phyloP scores from a whole-genome alignment of 2,329 filamentous ascomycete genomes.

The Pleomassaria siparia region DNA sequence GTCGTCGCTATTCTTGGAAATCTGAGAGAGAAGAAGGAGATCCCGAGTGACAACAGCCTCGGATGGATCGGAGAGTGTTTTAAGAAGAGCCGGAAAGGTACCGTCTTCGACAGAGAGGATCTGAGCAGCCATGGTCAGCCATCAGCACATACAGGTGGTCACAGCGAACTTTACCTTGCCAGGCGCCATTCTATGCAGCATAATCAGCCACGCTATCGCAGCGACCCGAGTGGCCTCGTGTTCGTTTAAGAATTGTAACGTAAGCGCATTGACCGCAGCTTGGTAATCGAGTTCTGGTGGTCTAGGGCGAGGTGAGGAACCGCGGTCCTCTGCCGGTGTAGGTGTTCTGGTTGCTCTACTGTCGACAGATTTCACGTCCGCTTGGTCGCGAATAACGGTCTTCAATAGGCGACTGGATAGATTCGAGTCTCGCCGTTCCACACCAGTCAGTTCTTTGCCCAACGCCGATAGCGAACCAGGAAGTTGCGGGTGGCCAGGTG shows the following conservation, averaged over 20 bases:
- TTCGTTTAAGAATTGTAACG: conserved; percentile 91
- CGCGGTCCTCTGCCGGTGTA: conserved; percentile 49
- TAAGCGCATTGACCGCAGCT: conserved; percentile 89
- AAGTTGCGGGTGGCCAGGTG: conserved; percentile 46
- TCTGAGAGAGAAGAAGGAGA: conserved; percentile 89
- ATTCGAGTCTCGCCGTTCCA: conserved; percentile 42
- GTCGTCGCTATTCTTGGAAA: conserved; percentile 94
- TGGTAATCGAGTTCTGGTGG: conserved; percentile 94
- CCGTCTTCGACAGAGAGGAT: conserved; percentile 91
- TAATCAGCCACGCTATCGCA: conserved; percentile 93
- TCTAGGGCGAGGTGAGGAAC: conserved; percentile 45
- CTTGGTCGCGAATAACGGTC: conserved; percentile 37
- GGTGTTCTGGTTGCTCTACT: conserved; percentile 39
- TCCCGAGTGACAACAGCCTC: conserved; percentile 96
- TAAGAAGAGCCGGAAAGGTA: conserved; percentile 92
- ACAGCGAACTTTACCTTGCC: conserved; percentile 65
- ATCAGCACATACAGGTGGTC: neutral
- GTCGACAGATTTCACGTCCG: conserved; percentile 29
- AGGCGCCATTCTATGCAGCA: conserved; percentile 94
- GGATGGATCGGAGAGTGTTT: conserved; percentile 92
- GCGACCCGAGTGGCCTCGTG: conserved; percentile 94
- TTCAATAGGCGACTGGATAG: conserved; percentile 38
- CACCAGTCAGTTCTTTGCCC: conserved; percentile 46
- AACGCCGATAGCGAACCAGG: conserved; percentile 42
- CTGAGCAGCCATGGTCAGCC: conserved; percentile 21